These are phyloP conservation scores for Aspergillus carlsbadensis DNA, from an alignment of 495 filamentous ascomycete genomes.

Conservation along the genomic window DNA sequence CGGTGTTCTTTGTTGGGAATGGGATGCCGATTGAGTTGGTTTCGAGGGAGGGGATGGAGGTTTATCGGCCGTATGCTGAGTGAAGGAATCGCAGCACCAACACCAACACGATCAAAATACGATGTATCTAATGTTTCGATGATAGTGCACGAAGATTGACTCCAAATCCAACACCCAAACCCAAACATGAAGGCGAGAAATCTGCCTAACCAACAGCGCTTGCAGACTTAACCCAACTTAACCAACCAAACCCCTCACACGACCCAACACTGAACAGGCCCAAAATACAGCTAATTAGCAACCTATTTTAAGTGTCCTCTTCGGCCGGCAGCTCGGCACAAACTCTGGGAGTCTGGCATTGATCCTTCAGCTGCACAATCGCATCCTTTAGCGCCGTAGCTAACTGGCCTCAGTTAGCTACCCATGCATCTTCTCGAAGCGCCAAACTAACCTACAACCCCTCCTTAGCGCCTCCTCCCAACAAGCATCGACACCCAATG, in stretches of 20 bases:
- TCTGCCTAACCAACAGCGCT: slow-evolving; percentile 1
- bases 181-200: background rate
- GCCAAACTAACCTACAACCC: background rate
- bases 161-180: background rate
- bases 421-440: background rate
- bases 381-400: too few species aligned
- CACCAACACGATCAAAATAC: background rate
- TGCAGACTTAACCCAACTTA: background rate
- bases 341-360: too few species aligned
- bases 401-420: slow-evolving; percentile 1
- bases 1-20: slow-evolving; percentile 67
- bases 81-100: slow-evolving; percentile 20
- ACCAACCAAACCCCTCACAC: background rate
- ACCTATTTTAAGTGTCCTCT: background rate
- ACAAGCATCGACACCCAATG: slow-evolving; percentile 14
- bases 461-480: slow-evolving; percentile 4
- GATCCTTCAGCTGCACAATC: slow-evolving; percentile 5
- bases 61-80: slow-evolving; percentile 58
- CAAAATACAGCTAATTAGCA: background rate
- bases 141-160: too few species aligned
- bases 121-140: background rate
- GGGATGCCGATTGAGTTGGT: slow-evolving; percentile 57
- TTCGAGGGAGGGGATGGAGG: slow-evolving; percentile 57
- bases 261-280: background rate
- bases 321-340: background rate